Evolutionary conservation across 495 filamentous ascomycete species (phyloP), one percentile per base, ranked within the genome.

Genomic region (Neurospora sp.): DNA sequence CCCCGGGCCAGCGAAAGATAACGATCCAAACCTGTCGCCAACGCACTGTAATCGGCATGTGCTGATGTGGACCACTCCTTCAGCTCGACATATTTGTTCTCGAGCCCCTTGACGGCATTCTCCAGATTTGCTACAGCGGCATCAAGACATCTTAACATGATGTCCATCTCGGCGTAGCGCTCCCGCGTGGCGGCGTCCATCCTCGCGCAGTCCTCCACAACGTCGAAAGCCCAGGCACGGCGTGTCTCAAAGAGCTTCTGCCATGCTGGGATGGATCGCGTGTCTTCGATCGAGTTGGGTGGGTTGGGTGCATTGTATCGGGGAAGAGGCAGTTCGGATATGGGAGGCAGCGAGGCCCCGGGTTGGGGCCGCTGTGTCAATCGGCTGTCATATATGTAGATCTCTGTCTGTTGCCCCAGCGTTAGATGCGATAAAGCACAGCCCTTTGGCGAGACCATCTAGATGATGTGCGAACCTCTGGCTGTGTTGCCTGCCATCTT

Each of bases 311-410:
- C 80, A 44, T 78, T 81, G 76, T 90, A 91, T 72, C 85, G 85
- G 4, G 91, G 91, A 41, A 86, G 59, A 20, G 89, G 83, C 27
- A 87, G 79, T 72, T 87, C 84, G 76, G 87, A 84, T 37, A 66
- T 9, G 71, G 87, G 82, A 48, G 82, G 73, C 68, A 81, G 76
- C 20, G 80, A 76, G 73, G 82, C 75, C 40, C 78, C 78, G 59
- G 81, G 74, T 66, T 84, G 81, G 41, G 83, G 82, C 20, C 83
- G 76, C 20, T 88, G 83, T 35, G 90, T 87, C 76, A 89, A 88
- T 75, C 90, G 88, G 70, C 90, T 88, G 80, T 96, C 92, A 79
- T 95, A 98, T 41, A 97, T 88, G 76, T 92, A 96, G 73, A 98
- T 89, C 79, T 97, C 93, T 73, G 87, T 91, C 92, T 97, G 74